Percentiles rank a stretch among this genome's conserved stretches.
phyloP scores from a whole-genome alignment of 208 protist species.

The Leishmania gerbilli region DNA sequence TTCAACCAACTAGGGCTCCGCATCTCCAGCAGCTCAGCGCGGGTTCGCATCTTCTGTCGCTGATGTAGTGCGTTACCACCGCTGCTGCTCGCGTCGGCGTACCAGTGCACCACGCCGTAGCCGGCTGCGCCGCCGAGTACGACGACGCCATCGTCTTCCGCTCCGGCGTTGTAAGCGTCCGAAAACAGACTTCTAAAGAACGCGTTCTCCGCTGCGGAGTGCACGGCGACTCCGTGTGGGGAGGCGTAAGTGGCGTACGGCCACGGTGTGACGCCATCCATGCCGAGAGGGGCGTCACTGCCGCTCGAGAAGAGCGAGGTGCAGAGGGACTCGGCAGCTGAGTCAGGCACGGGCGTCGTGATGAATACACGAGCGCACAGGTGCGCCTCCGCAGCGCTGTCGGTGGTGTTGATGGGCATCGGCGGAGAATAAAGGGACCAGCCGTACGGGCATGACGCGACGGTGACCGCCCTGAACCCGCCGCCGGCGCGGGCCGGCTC shows the following conservation, averaged over 20 bases:
- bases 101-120: constrained; percentile 29
- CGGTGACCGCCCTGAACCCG: not conserved
- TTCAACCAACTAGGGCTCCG: not conserved
- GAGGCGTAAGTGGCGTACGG: constrained; percentile 19
- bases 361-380: constrained; percentile 23
- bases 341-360: not conserved
- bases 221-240: constrained; percentile 18
- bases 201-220: constrained; percentile 16
- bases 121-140: constrained; percentile 28
- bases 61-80: not conserved
- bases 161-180: not conserved
- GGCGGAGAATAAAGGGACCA: constrained; percentile 23
- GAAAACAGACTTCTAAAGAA: constrained; percentile 11
- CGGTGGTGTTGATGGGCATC: not conserved
- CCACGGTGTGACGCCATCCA: constrained; percentile 29
- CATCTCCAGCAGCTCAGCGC: not conserved
- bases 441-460: constrained; percentile 24
- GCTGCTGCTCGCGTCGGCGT: constrained; percentile 8
- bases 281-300: not conserved
- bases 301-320: too few relatives aligned
- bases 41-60: not conserved
- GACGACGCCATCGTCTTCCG: constrained; percentile 6
- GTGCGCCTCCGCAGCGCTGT: not conserved
- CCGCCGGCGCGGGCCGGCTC: too few relatives aligned
- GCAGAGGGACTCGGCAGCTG: not conserved